These are phyloP conservation scores for Myxozyma neotropica DNA, from an alignment of 805 yeast species.

Conservation along the genomic window DNA sequence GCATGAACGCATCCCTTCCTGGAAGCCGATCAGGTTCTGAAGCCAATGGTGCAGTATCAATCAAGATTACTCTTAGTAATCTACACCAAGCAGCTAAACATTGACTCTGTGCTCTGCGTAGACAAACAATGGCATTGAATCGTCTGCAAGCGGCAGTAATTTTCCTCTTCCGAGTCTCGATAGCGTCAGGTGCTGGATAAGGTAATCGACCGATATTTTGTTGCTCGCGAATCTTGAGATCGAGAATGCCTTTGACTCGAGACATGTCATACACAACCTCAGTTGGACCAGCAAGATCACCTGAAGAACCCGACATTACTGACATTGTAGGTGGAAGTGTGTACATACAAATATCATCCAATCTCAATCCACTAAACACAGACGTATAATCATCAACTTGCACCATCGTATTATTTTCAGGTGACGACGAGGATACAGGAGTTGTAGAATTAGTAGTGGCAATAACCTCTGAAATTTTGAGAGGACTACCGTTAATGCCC, in stretches of 20 bases:
- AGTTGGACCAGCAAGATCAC: neutral
- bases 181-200: conserved; percentile 3
- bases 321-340: conserved; percentile 17
- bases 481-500: conserved; percentile 15
- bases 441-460: neutral
- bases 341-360: conserved; percentile 18
- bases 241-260: conserved; percentile 28
- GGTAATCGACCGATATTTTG: conserved; percentile 12
- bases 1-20: conserved; percentile 53
- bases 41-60: conserved; percentile 56
- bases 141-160: conserved; percentile 17
- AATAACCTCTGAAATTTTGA: neutral
- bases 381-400: neutral
- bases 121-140: conserved; percentile 19
- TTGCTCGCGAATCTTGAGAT: conserved; percentile 37
- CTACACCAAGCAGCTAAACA: conserved; percentile 83
- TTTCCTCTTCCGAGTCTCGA: neutral
- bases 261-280: conserved; percentile 23
- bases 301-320: conserved; percentile 4
- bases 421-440: neutral
- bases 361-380: conserved; percentile 11
- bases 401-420: neutral
- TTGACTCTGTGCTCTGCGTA: conserved; percentile 53
- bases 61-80: conserved; percentile 69
- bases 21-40: conserved; percentile 45